Conservation (phyloP, 2,329 filamentous ascomycete genomes). For the Talaromyces sp. region DNA sequence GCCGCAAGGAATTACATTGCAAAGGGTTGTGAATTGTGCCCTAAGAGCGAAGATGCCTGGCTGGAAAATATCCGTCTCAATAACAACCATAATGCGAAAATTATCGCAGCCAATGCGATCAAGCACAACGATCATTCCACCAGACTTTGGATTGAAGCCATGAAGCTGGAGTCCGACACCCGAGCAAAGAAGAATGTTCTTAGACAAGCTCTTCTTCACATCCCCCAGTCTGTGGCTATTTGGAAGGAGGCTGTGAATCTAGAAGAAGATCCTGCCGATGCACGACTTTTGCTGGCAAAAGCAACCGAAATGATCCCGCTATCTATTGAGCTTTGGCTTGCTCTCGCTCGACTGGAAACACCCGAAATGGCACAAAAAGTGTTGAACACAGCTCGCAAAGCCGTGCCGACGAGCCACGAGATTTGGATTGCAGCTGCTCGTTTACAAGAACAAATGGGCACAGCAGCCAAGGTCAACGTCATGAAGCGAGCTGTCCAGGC, state of each 20-base stretch:
- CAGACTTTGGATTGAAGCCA: conserved; percentile 88
- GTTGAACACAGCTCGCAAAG: conserved; percentile 89
- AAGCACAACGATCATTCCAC: conserved; percentile 86
- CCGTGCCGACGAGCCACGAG: conserved; percentile 85
- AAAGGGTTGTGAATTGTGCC: conserved; percentile 82
- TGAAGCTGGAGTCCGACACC: conserved; percentile 78
- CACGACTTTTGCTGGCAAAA: conserved; percentile 81
- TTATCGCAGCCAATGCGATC: conserved; percentile 90
- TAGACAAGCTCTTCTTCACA: conserved; percentile 82
- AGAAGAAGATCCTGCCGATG: conserved; percentile 84
- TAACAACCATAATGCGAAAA: conserved; percentile 85
- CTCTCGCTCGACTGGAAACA: conserved; percentile 79
- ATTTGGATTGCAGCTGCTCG: conserved; percentile 95
- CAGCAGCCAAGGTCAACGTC: conserved; percentile 73
- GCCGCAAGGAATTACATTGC: conserved; percentile 83
- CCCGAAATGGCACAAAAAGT: conserved; percentile 92
- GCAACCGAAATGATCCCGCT: conserved; percentile 92
- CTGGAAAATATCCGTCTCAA: conserved; percentile 92
- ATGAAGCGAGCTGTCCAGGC: conserved; percentile 92
- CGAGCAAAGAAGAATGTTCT: conserved; percentile 89
- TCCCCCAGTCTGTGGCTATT: conserved; percentile 89
- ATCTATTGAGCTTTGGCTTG: conserved; percentile 92
- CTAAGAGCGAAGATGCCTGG: conserved; percentile 93
- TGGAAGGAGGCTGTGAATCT: conserved; percentile 98
- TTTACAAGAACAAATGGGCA: conserved; percentile 83